These are phyloP conservation scores for Glycine latifolia DNA, from an alignment of 306 rosid species.

Conservation along the genomic window DNA sequence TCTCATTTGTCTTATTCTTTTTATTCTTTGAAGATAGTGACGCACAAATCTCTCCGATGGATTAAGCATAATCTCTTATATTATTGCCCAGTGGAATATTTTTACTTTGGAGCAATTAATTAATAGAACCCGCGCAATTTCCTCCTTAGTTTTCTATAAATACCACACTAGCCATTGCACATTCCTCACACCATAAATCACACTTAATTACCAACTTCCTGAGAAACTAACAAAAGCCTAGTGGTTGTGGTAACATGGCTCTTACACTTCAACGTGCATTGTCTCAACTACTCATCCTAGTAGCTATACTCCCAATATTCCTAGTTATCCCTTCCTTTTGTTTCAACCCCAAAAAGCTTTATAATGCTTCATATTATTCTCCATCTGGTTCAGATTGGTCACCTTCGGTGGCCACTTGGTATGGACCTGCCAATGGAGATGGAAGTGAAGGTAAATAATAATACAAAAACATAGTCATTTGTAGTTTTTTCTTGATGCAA, in stretches of 20 bases:
- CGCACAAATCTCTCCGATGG: slow-evolving; percentile 1
- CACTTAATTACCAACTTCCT: slow-evolving; percentile 3
- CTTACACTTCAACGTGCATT: slow-evolving; percentile 15
- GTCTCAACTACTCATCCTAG: neutral
- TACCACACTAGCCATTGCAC: slow-evolving; percentile 34
- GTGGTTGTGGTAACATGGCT: slow-evolving; percentile 45
- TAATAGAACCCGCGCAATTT: neutral
- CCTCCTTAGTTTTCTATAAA: slow-evolving; percentile 46
- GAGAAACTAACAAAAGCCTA: neutral
- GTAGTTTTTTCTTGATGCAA: neutral
- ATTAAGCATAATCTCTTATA: neutral
- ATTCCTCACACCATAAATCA: slow-evolving; percentile 34
- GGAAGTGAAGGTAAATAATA: slow-evolving; percentile 68
- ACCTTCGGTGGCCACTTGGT: slow-evolving; percentile 68
- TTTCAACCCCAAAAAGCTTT: slow-evolving; percentile 53
- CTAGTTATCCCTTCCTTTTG: slow-evolving; percentile 51
- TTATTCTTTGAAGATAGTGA: slow-evolving; percentile 24
- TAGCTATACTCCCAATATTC: slow-evolving; percentile 41
- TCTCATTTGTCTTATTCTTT: slow-evolving; percentile 40
- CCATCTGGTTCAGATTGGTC: slow-evolving; percentile 55
- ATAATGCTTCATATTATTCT: slow-evolving; percentile 48
- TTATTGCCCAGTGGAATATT: neutral
- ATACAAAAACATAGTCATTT: neutral
- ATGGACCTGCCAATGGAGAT: slow-evolving; percentile 65
- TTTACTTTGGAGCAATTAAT: neutral